phyloP scores from a whole-genome alignment of 768 basidiomycete species.

The Chalciporus chontae region DNA sequence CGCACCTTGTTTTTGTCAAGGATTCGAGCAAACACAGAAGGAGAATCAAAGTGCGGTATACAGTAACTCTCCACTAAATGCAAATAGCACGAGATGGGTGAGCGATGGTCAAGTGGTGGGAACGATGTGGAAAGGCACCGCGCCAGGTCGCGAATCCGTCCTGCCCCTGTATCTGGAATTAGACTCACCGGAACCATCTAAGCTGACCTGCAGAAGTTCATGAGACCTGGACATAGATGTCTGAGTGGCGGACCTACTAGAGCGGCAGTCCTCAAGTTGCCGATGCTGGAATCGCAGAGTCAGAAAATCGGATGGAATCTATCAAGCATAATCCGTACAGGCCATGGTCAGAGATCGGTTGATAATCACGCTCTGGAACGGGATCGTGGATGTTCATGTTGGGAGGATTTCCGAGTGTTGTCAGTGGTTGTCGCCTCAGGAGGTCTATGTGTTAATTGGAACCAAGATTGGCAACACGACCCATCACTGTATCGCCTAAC shows the following conservation, averaged over 20 bases:
- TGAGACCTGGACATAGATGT: conserved; percentile 5
- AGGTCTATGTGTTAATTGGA: no score
- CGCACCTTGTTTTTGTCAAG: conserved; percentile 74
- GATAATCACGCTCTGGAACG: conserved; percentile 57
- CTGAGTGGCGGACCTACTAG: conserved; percentile 37
- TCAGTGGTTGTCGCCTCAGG: background rate
- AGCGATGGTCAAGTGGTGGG: background rate
- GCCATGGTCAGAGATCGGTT: conserved; percentile 76
- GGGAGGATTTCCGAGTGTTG: background rate
- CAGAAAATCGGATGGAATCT: conserved; percentile 4
- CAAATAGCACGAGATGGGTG: background rate
- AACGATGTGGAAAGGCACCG: background rate
- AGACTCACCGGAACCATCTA: conserved; percentile 73
- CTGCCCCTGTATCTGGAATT: background rate
- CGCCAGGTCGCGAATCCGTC: no score
- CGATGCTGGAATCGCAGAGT: conserved; percentile 50
- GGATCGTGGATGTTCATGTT: conserved; percentile 53
- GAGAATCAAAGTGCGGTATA: conserved; percentile 90
- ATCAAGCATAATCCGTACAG: conserved; percentile 46
- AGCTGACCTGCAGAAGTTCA: conserved; percentile 47
- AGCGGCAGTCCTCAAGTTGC: conserved; percentile 81
- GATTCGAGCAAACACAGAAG: conserved; percentile 86
- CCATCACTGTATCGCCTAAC: no score
- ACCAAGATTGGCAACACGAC: no score
- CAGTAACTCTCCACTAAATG: conserved; percentile 84